phyloP scores from a whole-genome alignment of 2,329 filamentous ascomycete species.

The Decorospora gaudefroyi region DNA sequence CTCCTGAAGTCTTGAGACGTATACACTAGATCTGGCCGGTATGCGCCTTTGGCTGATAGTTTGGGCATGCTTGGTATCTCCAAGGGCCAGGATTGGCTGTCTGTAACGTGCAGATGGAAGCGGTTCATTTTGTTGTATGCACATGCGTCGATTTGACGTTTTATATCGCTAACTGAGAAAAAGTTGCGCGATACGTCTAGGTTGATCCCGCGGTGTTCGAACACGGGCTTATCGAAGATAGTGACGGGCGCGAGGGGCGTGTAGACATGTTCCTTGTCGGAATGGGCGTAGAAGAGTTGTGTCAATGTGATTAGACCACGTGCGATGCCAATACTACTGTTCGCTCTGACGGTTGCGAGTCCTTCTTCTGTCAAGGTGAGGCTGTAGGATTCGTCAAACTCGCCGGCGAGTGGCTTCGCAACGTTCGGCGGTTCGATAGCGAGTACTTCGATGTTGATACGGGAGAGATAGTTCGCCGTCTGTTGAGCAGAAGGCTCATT shows the following conservation, averaged over 20 bases:
- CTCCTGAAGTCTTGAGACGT: conserved; percentile 64
- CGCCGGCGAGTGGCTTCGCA: conserved; percentile 64
- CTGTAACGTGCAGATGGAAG: conserved; percentile 79
- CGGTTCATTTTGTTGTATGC: conserved; percentile 83
- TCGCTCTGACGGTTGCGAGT: conserved; percentile 65
- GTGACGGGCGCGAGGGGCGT: conserved; percentile 70
- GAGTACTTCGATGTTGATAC: conserved; percentile 67
- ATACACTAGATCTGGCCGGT: conserved; percentile 69
- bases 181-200: conserved; percentile 77
- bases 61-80: conserved; percentile 76
- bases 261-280: conserved; percentile 62
- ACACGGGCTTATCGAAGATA: conserved; percentile 75
- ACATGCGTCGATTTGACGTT: conserved; percentile 74
- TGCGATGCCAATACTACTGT: conserved; percentile 69
- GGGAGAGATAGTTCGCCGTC: conserved; percentile 58
- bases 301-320: conserved; percentile 76
- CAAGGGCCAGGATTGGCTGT: conserved; percentile 84
- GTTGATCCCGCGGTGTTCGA: conserved; percentile 76
- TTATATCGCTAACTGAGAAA: conserved; percentile 68
- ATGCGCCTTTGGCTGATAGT: conserved; percentile 73
- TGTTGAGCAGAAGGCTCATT: conserved; percentile 61
- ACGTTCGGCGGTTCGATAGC: conserved; percentile 57
- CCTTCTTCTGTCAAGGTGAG: conserved; percentile 64
- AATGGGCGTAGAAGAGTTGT: conserved; percentile 78
- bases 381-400: conserved; percentile 76